Conservation (phyloP, 805 yeast genomes). For the Teunomyces pallodes region DNA sequence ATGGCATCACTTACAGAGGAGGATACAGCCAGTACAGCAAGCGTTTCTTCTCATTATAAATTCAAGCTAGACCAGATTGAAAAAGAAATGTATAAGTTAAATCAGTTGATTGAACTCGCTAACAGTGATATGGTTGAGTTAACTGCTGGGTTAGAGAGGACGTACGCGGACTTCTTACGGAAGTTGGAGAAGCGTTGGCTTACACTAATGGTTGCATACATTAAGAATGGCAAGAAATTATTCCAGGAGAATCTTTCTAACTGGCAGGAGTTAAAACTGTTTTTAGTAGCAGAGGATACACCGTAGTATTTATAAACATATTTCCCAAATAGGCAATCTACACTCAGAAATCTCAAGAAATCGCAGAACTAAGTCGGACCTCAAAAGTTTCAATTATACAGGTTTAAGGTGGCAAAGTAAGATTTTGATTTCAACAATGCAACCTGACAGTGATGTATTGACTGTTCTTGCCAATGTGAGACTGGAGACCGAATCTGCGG, state of each 20-base stretch:
- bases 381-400: neutral
- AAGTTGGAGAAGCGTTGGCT: constrained; percentile 44
- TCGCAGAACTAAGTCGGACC: neutral
- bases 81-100: constrained; percentile 42
- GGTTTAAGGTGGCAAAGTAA: neutral
- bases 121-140: constrained; percentile 43
- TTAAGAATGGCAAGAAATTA: constrained; percentile 32
- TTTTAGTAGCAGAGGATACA: constrained; percentile 3
- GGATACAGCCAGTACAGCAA: constrained; percentile 7
- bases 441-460: constrained; percentile 38
- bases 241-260: constrained; percentile 28
- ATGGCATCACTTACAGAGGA: constrained; percentile 10
- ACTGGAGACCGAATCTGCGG: constrained; percentile 57
- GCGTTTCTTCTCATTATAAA: constrained; percentile 17
- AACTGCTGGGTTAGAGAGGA: constrained; percentile 42
- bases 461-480: constrained; percentile 60
- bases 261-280: constrained; percentile 34
- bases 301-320: neutral
- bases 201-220: constrained; percentile 33
- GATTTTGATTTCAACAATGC: constrained; percentile 35
- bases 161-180: constrained; percentile 33
- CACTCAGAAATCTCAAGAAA: neutral
- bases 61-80: constrained; percentile 34
- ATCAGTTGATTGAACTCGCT: constrained; percentile 46
- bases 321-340: constrained; percentile 9